A percentile compares a stretch with the other conserved stretches of the same genome.
Evolutionary conservation across 2,329 filamentous ascomycete species (phyloP).

Genomic region (Cylindrodendrum hubeiense): DNA sequence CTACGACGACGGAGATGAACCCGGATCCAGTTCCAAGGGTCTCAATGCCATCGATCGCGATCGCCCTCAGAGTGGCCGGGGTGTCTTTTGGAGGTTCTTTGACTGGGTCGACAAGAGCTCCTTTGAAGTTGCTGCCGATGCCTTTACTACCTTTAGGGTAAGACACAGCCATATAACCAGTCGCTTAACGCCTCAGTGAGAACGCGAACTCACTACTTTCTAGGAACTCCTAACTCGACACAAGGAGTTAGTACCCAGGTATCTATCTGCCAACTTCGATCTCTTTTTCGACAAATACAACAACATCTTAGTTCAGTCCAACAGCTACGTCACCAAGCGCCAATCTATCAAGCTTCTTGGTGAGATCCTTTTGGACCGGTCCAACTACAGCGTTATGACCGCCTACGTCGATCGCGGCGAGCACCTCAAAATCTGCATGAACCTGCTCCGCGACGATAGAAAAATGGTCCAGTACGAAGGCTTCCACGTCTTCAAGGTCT

Average conservation of each 20-base stretch:
- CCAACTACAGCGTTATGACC: constrained; percentile 99
- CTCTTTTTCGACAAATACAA: constrained; percentile 95
- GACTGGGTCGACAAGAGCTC: constrained; percentile 96
- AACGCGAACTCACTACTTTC: constrained; percentile 17
- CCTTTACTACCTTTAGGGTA: constrained; percentile 97
- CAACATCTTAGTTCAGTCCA: constrained; percentile 85
- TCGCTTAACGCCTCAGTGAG: background rate
- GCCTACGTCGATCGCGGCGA: constrained; percentile 95
- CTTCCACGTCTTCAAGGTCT: constrained; percentile 99
- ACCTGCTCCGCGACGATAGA: constrained; percentile 91
- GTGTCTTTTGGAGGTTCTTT: constrained; percentile 97
- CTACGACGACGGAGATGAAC: constrained; percentile 85
- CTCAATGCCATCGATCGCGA: constrained; percentile 83
- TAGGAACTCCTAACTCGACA: constrained; percentile 95
- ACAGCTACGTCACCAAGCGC: constrained; percentile 96
- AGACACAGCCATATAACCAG: constrained; percentile 40
- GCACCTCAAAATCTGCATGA: constrained; percentile 99
- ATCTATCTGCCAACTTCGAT: constrained; percentile 90
- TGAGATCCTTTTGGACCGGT: constrained; percentile 92
- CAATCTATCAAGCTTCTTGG: constrained; percentile 98
- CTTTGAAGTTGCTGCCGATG: constrained; percentile 97
- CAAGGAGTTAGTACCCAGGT: constrained; percentile 90
- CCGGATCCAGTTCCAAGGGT: constrained; percentile 79
- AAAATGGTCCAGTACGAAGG: constrained; percentile 99
- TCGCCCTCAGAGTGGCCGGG: constrained; percentile 79